These are phyloP conservation scores for Pinus albicaulis DNA, from an alignment of 75 land plant genomes.

Conservation along the genomic window DNA sequence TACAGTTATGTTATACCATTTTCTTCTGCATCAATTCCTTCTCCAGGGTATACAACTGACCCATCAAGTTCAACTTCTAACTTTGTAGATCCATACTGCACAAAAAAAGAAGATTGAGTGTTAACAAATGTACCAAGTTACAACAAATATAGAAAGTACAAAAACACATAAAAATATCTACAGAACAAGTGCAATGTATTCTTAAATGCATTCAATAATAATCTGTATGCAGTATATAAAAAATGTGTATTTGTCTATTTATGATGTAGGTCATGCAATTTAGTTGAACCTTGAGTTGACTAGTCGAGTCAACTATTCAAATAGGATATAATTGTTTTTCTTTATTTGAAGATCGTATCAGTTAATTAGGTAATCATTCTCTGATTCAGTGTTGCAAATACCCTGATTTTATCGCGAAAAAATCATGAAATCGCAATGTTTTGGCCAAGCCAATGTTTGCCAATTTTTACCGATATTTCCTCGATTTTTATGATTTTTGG, in stretches of 20 bases:
- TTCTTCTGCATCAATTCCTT: conserved; percentile 30
- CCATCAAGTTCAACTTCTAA: conserved; percentile 93
- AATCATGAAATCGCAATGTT: too few species aligned
- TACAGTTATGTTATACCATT: conserved; percentile 34
- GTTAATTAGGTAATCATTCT: too few species aligned
- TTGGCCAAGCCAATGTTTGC: too few species aligned
- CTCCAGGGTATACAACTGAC: conserved; percentile 72
- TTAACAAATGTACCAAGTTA: not conserved
- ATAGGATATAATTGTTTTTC: not conserved
- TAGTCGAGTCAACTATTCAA: not conserved
- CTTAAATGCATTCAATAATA: not conserved
- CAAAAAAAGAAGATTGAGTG: not conserved
- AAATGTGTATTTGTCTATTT: not conserved
- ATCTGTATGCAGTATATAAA: not conserved
- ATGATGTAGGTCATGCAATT: not conserved
- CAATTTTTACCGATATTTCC: too few species aligned
- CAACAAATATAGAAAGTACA: not conserved
- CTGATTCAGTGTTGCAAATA: too few species aligned
- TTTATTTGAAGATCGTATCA: too few species aligned
- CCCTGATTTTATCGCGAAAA: too few species aligned
- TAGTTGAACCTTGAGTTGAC: not conserved
- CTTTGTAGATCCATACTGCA: conserved; percentile 90
- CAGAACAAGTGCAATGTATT: not conserved
- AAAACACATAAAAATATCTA: not conserved
- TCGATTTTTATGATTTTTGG: too few species aligned